Percentiles rank a stretch among this genome's conserved stretches.
Evolutionary conservation across 83 land plant genomes (phyloP).

Genomic region (Picea abies): DNA sequence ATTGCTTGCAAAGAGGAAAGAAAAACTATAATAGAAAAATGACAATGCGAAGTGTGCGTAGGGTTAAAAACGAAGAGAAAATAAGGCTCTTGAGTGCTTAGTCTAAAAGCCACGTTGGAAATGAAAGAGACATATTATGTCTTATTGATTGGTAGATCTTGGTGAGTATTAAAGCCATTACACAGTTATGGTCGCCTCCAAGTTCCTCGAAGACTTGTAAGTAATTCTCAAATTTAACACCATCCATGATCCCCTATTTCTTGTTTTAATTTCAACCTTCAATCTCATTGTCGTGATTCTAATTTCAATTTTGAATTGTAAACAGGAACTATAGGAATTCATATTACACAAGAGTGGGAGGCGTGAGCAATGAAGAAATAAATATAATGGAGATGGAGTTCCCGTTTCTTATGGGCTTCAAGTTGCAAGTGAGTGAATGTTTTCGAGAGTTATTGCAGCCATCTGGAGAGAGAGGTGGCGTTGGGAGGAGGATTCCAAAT

Average conservation of each 20-base stretch:
- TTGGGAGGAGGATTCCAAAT: constrained; percentile 71
- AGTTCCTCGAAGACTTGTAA: constrained; percentile 72
- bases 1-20: no score
- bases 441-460: constrained; percentile 62
- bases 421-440: constrained; percentile 65
- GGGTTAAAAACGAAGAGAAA: no score
- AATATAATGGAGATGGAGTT: constrained; percentile 58
- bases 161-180: no score
- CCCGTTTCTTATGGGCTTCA: constrained; percentile 54
- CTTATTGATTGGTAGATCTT: no score
- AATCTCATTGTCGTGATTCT: background rate
- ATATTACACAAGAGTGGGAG: constrained; percentile 48
- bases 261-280: background rate
- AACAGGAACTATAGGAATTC: constrained; percentile 68
- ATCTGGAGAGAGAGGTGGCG: constrained; percentile 68
- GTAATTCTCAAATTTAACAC: background rate
- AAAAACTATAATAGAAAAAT: no score
- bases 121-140: no score
- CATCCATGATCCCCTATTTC: no score
- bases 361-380: constrained; percentile 46
- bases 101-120: no score
- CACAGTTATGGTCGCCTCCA: constrained; percentile 65
- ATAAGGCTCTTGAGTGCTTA: no score
- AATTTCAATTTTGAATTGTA: background rate
- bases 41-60: no score